These are phyloP conservation scores for Globisporangium lucens DNA, from an alignment of 352 stramenopile genomes.

Conservation along the genomic window DNA sequence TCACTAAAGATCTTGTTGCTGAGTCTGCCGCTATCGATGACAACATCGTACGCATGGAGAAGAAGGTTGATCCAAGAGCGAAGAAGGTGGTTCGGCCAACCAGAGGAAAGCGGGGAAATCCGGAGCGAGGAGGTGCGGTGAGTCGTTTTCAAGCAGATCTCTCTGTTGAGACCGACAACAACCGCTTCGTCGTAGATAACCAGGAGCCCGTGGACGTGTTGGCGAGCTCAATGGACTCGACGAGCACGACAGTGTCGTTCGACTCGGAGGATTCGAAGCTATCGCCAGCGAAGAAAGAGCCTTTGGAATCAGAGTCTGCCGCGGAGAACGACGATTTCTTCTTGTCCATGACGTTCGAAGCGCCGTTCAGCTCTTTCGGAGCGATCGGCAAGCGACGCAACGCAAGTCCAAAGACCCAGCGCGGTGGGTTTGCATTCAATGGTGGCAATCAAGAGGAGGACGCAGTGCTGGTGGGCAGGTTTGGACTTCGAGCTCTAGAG, in stretches of 20 bases:
- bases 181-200: not conserved
- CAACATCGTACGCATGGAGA: not conserved
- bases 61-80: not conserved
- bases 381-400: conserved; percentile 15
- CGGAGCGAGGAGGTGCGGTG: not conserved
- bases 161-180: not conserved
- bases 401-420: not conserved
- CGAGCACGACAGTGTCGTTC: conserved; percentile 17
- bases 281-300: not conserved
- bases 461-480: conserved; percentile 10
- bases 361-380: conserved; percentile 19
- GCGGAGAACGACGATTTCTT: conserved; percentile 11
- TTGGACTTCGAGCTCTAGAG: not conserved
- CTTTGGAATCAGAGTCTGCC: not conserved
- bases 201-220: conserved; percentile 2
- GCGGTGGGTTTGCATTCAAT: not conserved
- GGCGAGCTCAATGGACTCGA: conserved; percentile 16
- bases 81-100: conserved; percentile 2
- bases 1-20: not conserved
- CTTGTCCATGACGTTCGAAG: conserved; percentile 13
- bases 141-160: not conserved
- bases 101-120: not conserved
- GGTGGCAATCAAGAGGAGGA: conserved; percentile 6
- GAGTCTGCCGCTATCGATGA: not conserved
- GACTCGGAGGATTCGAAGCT: conserved; percentile 14